Evolutionary conservation across 2,329 filamentous ascomycete species (phyloP).

Genomic region (Pyrenochaeta sp.): DNA sequence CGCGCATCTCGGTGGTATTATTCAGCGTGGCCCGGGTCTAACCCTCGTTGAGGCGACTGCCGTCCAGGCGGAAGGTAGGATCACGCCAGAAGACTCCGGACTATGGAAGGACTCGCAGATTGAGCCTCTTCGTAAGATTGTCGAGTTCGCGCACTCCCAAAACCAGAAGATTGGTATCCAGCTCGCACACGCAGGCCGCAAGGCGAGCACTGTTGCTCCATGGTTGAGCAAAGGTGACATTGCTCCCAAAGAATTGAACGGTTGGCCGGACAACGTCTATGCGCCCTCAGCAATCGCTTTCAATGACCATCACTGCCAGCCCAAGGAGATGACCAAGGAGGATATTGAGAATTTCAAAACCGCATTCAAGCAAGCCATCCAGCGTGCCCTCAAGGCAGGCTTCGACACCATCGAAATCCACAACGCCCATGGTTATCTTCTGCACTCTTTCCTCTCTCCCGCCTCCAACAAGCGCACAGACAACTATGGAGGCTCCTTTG

Average conservation of each 20-base stretch:
- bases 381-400: slow-evolving; percentile 64
- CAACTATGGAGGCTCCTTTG: slow-evolving; percentile 72
- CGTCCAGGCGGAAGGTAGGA: slow-evolving; percentile 79
- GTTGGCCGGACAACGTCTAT: slow-evolving; percentile 63
- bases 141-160: slow-evolving; percentile 83
- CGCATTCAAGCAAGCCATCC: slow-evolving; percentile 69
- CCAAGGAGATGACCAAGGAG: slow-evolving; percentile 71
- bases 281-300: slow-evolving; percentile 70
- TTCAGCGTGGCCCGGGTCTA: slow-evolving; percentile 77
- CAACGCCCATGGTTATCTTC: slow-evolving; percentile 79
- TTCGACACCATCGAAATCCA: slow-evolving; percentile 84
- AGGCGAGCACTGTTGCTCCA: slow-evolving; percentile 66
- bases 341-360: slow-evolving; percentile 73
- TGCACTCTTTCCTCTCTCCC: slow-evolving; percentile 75
- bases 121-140: slow-evolving; percentile 72
- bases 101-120: slow-evolving; percentile 88
- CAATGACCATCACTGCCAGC: slow-evolving; percentile 66
- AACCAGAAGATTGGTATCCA: slow-evolving; percentile 80
- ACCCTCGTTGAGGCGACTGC: slow-evolving; percentile 81
- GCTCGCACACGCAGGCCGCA: slow-evolving; percentile 79
- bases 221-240: slow-evolving; percentile 68
- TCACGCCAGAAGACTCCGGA: slow-evolving; percentile 80
- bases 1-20: slow-evolving; percentile 81
- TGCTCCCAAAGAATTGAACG: slow-evolving; percentile 64
- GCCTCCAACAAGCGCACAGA: slow-evolving; percentile 74